Percentiles rank a stretch among this genome's conserved stretches.
phyloP scores from a whole-genome alignment of 139 green algal species.

The Deuterostichococcus epilithicus region DNA sequence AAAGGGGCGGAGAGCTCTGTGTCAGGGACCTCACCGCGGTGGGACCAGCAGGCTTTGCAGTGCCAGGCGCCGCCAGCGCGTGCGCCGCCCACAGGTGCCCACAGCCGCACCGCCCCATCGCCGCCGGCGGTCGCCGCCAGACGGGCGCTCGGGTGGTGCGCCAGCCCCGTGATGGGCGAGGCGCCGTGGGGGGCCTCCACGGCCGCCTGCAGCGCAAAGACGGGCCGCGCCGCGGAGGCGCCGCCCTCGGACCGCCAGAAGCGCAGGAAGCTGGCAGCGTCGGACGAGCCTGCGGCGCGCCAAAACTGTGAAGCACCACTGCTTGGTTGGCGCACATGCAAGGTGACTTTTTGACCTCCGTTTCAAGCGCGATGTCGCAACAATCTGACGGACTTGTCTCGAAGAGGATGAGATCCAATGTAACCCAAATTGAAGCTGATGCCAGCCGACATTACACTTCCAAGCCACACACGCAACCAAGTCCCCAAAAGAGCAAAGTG shows the following conservation, averaged over 20 bases:
- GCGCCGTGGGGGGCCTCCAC: background rate
- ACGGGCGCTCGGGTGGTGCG: slow-evolving; percentile 38
- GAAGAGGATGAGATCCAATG: too few relatives aligned
- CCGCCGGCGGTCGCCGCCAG: slow-evolving; percentile 44
- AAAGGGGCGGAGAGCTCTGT: too few relatives aligned
- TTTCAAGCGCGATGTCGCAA: too few relatives aligned
- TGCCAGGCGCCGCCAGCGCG: background rate
- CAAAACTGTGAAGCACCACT: too few relatives aligned
- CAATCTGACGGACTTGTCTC: too few relatives aligned
- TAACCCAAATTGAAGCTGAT: too few relatives aligned
- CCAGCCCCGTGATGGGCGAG: slow-evolving; percentile 28
- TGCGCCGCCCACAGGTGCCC: background rate
- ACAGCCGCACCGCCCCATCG: slow-evolving; percentile 26
- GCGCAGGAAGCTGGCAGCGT: background rate
- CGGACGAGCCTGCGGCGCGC: background rate
- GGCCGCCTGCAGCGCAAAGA: background rate
- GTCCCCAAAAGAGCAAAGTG: too few relatives aligned
- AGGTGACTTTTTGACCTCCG: background rate
- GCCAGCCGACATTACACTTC: too few relatives aligned
- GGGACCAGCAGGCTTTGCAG: background rate
- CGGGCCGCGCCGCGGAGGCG: too few relatives aligned
- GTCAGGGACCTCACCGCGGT: background rate
- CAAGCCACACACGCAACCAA: too few relatives aligned
- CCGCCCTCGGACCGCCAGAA: background rate
- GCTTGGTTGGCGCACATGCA: background rate